These are phyloP conservation scores for Penicillium diatomitis DNA, from an alignment of 495 filamentous ascomycete genomes.

Conservation along the genomic window DNA sequence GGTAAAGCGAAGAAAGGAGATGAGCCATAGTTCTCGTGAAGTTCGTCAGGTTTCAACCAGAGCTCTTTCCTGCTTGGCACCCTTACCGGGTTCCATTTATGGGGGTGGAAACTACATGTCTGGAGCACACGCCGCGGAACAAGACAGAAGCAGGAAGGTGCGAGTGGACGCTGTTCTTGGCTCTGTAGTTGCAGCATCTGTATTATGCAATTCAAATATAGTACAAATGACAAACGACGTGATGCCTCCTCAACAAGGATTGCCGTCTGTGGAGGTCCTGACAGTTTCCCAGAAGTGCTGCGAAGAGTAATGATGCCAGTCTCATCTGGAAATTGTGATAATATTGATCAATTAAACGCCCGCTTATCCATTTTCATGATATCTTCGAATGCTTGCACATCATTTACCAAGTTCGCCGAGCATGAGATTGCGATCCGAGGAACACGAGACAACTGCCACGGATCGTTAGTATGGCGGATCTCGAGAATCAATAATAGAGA, in stretches of 20 bases:
- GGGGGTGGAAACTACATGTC: too few relatives aligned
- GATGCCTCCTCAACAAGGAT: background rate
- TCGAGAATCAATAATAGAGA: background rate
- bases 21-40: too few relatives aligned
- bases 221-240: too few relatives aligned
- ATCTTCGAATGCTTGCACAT: conserved; percentile 11
- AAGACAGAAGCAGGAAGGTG: too few relatives aligned
- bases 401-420: conserved; percentile 66
- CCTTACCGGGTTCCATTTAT: too few relatives aligned
- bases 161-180: too few relatives aligned
- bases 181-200: too few relatives aligned
- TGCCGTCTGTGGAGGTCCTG: background rate
- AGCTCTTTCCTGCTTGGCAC: too few relatives aligned
- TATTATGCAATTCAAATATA: too few relatives aligned
- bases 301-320: background rate
- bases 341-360: conserved; percentile 17
- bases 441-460: conserved; percentile 69
- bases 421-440: conserved; percentile 71
- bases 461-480: conserved; percentile 7
- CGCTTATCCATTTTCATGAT: conserved; percentile 12
- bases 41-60: too few relatives aligned
- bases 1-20: too few relatives aligned
- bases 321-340: conserved; percentile 1
- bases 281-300: background rate
- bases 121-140: too few relatives aligned